These are phyloP conservation scores for Cystobasidium pallidum DNA, from an alignment of 1,284 basidiomycete species.

Conservation along the genomic window DNA sequence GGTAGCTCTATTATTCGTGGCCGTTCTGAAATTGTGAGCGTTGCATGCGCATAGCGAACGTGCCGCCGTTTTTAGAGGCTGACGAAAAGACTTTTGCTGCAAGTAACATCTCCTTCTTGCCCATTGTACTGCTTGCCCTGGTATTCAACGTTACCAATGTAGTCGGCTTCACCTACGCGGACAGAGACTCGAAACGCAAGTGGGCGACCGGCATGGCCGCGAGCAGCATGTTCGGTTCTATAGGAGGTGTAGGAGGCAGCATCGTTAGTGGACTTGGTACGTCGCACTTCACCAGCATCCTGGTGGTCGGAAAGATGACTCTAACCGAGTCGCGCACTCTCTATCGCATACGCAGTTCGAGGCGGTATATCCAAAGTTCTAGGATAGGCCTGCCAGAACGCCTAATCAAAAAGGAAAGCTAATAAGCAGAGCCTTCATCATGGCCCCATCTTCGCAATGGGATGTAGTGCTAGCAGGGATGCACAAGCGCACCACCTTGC, in stretches of 20 bases:
- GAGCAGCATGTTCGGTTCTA: slow-evolving; percentile 47
- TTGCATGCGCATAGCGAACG: no score
- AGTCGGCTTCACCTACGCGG: slow-evolving; percentile 56
- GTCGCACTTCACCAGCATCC: neutral
- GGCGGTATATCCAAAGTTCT: slow-evolving; percentile 43
- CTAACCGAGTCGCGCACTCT: neutral
- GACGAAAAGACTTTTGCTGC: neutral
- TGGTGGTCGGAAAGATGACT: neutral
- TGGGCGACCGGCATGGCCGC: slow-evolving; percentile 53
- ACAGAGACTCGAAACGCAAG: slow-evolving; percentile 49
- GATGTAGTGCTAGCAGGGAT: no score
- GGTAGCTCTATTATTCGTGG: slow-evolving; percentile 81
- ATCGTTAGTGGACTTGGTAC: slow-evolving; percentile 48
- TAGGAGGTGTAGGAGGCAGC: slow-evolving; percentile 51
- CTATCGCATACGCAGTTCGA: slow-evolving; percentile 18
- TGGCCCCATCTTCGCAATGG: no score
- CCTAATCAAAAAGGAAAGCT: neutral
- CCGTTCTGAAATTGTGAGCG: slow-evolving; percentile 77
- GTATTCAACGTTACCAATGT: slow-evolving; percentile 71
- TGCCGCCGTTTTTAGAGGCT: no score
- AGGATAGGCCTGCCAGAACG: slow-evolving; percentile 6
- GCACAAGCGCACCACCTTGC: no score
- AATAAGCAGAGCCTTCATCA: no score
- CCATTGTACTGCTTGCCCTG: slow-evolving; percentile 51
- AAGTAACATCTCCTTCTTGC: slow-evolving; percentile 52